A percentile compares a stretch with the other conserved stretches of the same genome.
phyloP scores from a whole-genome alignment of 2,329 filamentous ascomycete species.

The Emericellopsis atlantica region DNA sequence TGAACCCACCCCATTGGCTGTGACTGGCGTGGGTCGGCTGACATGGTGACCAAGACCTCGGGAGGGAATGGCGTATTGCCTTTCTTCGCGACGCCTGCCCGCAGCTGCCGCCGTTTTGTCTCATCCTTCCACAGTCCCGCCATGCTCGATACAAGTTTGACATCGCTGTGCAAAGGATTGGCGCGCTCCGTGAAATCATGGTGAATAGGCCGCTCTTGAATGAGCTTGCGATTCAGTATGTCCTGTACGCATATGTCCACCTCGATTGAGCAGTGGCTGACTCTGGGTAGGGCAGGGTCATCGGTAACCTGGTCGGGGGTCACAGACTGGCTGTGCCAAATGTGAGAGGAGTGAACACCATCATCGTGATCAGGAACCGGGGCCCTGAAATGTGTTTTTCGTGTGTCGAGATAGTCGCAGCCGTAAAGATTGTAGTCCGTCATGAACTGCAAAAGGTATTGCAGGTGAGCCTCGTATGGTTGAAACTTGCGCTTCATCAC shows the following conservation, averaged over 20 bases:
- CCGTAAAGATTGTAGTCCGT: constrained; percentile 96
- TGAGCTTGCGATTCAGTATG: constrained; percentile 69
- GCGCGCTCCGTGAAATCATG: constrained; percentile 73
- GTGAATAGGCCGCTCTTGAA: constrained; percentile 68
- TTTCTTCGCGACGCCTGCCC: constrained; percentile 47
- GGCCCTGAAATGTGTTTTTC: constrained; percentile 57
- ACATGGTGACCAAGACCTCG: constrained; percentile 80
- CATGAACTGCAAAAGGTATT: constrained; percentile 95
- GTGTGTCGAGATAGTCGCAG: constrained; percentile 71
- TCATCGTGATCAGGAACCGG: constrained; percentile 61
- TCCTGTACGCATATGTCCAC: constrained; percentile 82
- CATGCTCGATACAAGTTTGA: constrained; percentile 90
- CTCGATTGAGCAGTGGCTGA: constrained; percentile 82
- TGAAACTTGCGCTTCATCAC: constrained; percentile 77
- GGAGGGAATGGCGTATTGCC: constrained; percentile 66
- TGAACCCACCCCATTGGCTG: constrained; percentile 82
- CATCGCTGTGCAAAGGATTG: constrained; percentile 47
- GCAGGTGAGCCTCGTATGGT: constrained; percentile 86
- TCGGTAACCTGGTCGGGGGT: constrained; percentile 34
- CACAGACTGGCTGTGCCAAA: constrained; percentile 73
- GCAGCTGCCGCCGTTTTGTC: constrained; percentile 61
- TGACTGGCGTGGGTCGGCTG: constrained; percentile 62
- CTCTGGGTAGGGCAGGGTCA: constrained; percentile 53
- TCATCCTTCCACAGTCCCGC: constrained; percentile 88
- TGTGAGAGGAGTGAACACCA: constrained; percentile 44